Conservation (phyloP, 148 eudicot genomes). For the Arctostaphylos glauca region DNA sequence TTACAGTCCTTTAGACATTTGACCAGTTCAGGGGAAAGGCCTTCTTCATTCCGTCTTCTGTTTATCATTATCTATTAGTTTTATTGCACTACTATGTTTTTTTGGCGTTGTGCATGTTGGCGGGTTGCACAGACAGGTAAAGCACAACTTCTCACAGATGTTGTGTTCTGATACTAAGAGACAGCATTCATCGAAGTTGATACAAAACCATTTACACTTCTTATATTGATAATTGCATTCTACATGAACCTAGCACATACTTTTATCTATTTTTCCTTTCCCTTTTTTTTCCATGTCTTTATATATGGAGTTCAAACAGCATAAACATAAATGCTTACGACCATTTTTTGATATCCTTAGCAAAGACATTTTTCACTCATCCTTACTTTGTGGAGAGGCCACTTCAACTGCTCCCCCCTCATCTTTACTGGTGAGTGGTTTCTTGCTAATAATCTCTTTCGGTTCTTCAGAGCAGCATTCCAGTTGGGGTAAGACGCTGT, state of each 20-base stretch:
- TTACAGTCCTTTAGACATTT: neutral
- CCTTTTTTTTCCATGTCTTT: neutral
- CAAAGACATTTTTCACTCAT: slow-evolving; percentile 1
- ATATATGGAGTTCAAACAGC: neutral
- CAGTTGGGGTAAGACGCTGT: neutral
- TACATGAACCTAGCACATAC: neutral
- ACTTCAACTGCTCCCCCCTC: neutral
- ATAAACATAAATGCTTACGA: neutral
- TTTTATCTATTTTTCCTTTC: too few relatives aligned
- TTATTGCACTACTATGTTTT: neutral
- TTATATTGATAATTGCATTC: neutral
- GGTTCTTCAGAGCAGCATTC: neutral
- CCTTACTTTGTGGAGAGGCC: neutral
- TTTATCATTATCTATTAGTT: neutral
- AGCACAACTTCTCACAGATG: too few relatives aligned
- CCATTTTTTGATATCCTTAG: neutral
- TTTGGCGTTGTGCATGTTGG: neutral
- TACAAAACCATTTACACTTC: neutral
- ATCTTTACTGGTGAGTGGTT: too few relatives aligned
- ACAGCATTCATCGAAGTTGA: neutral
- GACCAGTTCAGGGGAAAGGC: neutral
- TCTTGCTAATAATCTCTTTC: neutral
- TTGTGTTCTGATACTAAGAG: neutral
- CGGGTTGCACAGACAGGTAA: neutral
- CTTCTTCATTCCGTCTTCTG: neutral